Conservation (phyloP, 371 early-diverging fungal species). For the Apophysomyces sp. region DNA sequence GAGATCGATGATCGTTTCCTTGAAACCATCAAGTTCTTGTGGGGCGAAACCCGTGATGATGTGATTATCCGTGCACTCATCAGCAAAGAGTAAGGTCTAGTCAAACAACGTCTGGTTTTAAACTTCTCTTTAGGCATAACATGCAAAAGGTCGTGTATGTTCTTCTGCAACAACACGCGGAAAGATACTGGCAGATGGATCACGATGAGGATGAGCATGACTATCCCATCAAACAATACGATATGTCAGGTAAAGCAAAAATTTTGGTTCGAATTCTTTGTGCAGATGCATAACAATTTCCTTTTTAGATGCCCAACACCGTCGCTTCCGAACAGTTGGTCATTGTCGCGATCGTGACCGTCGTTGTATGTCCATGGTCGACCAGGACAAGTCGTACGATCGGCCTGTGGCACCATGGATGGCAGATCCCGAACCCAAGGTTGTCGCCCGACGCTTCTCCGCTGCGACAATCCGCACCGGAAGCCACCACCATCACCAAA, state of each 20-base stretch:
- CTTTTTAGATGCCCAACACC: slow-evolving; percentile 10
- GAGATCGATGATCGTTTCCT: slow-evolving; percentile 38
- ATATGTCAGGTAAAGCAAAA: slow-evolving; percentile 8
- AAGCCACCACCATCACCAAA: slow-evolving; percentile 1
- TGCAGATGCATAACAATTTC: too few species aligned
- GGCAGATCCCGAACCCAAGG: slow-evolving; percentile 9
- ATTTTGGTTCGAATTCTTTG: not conserved
- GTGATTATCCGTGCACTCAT: slow-evolving; percentile 36
- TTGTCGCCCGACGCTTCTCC: slow-evolving; percentile 13
- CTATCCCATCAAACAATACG: not conserved
- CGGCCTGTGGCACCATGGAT: slow-evolving; percentile 28
- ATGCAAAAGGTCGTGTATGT: slow-evolving; percentile 58
- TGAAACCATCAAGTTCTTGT: slow-evolving; percentile 38
- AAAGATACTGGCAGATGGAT: slow-evolving; percentile 47
- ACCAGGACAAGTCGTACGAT: slow-evolving; percentile 9
- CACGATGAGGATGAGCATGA: slow-evolving; percentile 34
- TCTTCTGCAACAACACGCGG: slow-evolving; percentile 46
- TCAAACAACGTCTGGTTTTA: not conserved
- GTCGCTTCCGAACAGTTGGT: slow-evolving; percentile 31
- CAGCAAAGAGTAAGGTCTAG: slow-evolving; percentile 38
- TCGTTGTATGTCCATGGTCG: slow-evolving; percentile 38
- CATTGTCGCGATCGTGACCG: slow-evolving; percentile 32
- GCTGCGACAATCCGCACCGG: slow-evolving; percentile 9
- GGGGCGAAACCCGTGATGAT: slow-evolving; percentile 39
- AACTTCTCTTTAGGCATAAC: slow-evolving; percentile 29